Base-by-base conservation (phyloP, 148 eudicot genomes). In the Selenicereus undatus region DNA sequence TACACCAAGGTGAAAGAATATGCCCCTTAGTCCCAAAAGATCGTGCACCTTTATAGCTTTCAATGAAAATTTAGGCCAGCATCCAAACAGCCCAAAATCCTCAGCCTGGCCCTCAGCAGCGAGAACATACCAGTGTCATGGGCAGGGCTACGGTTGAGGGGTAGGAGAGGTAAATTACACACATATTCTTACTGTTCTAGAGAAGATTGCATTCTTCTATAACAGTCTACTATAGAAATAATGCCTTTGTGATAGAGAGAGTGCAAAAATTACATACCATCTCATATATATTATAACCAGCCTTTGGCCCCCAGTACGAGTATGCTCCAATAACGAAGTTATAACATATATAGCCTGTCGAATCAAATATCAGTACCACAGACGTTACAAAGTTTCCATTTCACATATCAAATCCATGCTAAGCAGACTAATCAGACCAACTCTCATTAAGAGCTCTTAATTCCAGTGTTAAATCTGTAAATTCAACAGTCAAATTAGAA, bases 291-390 rank as follows among this genome's bases (percentile, higher is more conserved):
- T 79, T 88, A 85, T 91, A 89, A 77, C 98, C 98, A 83, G 97
- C 97, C 90, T 92, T 94, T 69, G 98, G 98, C 24, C 98, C 98
- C 97, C 97, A 94, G 82, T 94, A 94, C 72, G 98, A 93, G 88
- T 94, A 94, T 78, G 98, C 97, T 73, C 98, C 98, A 60, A 93
- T 74, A 42, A 94, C 98, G 76, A 93, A 94, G 84, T 93, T 94
- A 87, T 94, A 94, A 22, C 90, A 86, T 71, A 90, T 85, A 79
- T 91, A 90, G 22, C 98, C 98, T 94, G 88, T 62, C 79, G 80
- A 84, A 5, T 60, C 35, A 75, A 70, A 79, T 30, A 77, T 13
- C 51, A 32, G 71, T 36, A 39, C 56, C 16, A 76, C 4, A 18
- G 22, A 56, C 7, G 8, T 79, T 76, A 76, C 70, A 69, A 76